Percentiles rank a stretch among this genome's conserved stretches.
phyloP scores from a whole-genome alignment of 2,329 filamentous ascomycete species.

The Arthrobotrys sphaeroides region DNA sequence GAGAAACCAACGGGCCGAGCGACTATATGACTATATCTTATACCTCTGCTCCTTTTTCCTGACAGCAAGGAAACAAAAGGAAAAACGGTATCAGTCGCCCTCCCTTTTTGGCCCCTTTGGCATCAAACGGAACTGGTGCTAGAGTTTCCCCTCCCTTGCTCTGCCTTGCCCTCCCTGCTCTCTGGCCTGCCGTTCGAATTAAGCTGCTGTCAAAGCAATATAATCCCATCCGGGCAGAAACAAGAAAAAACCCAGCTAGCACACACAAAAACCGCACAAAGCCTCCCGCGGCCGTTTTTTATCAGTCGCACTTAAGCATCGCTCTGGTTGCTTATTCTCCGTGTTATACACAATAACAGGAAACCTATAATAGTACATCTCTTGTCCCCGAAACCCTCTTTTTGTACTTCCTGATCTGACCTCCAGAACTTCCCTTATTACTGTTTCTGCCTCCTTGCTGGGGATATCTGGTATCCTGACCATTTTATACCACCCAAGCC shows the following conservation, averaged over 20 bases:
- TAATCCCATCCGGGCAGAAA: conserved; percentile 47
- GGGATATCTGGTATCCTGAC: conserved; percentile 41
- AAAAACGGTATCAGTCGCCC: conserved; percentile 52
- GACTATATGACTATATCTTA: conserved; percentile 52
- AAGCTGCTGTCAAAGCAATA: conserved; percentile 55
- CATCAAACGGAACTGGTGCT: conserved; percentile 53
- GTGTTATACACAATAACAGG: conserved; percentile 47
- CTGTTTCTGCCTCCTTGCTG: conserved; percentile 28
- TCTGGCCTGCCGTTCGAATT: conserved; percentile 52
- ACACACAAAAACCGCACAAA: conserved; percentile 54
- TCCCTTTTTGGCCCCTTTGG: conserved; percentile 53
- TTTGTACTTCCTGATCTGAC: conserved; percentile 52
- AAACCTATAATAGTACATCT: conserved; percentile 54
- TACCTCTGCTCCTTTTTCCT: conserved; percentile 54
- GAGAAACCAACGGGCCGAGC: conserved; percentile 54
- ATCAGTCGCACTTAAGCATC: conserved; percentile 54
- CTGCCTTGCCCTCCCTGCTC: conserved; percentile 50
- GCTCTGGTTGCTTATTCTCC: conserved; percentile 55
- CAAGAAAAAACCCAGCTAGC: conserved; percentile 26
- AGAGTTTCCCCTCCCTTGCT: conserved; percentile 52
- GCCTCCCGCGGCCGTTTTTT: conserved; percentile 54
- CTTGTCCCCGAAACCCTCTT: conserved; percentile 49
- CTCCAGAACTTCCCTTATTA: conserved; percentile 39
- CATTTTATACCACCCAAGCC: conserved; percentile 29
- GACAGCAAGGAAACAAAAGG: conserved; percentile 53